Conservation (phyloP, 1,139 yeast species). For the Wickerhamomyces sp. region DNA sequence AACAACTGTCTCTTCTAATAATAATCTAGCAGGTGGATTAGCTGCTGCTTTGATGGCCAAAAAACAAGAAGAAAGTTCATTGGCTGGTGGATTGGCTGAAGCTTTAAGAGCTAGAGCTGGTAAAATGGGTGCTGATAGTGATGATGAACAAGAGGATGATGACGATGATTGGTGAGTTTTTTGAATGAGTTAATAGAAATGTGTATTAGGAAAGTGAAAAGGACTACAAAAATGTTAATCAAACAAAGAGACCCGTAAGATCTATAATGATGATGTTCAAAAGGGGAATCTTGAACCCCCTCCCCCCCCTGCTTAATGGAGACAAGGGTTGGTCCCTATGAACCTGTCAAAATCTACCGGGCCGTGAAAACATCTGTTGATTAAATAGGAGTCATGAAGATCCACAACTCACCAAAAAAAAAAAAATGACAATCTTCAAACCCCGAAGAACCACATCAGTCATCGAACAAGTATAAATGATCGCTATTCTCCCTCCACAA, state of each 20-base stretch:
- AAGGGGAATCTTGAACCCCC: no score
- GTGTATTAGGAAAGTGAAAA: not conserved
- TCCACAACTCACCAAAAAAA: no score
- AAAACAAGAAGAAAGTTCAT: conserved; percentile 49
- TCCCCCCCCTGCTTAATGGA: no score
- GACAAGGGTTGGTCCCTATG: no score
- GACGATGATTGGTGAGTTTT: conserved; percentile 35
- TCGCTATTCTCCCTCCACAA: no score
- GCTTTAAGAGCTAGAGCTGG: conserved; percentile 84
- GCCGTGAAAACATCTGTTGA: no score
- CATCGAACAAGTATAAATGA: no score
- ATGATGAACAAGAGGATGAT: conserved; percentile 64
- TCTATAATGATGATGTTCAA: no score
- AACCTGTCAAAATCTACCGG: no score
- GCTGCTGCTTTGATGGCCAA: conserved; percentile 73
- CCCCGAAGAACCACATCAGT: no score
- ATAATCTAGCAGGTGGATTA: conserved; percentile 53
- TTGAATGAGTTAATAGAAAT: not conserved
- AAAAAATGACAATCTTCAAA: no score
- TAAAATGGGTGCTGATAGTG: conserved; percentile 67
- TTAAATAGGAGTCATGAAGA: no score
- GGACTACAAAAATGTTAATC: not conserved
- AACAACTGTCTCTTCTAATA: conserved; percentile 23
- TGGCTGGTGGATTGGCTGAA: conserved; percentile 86
- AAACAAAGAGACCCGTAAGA: not conserved